Evolutionary conservation across 2,329 filamentous ascomycete genomes (phyloP), one percentile per base, ranked within the genome.

Genomic region (Drechslera avenae): DNA sequence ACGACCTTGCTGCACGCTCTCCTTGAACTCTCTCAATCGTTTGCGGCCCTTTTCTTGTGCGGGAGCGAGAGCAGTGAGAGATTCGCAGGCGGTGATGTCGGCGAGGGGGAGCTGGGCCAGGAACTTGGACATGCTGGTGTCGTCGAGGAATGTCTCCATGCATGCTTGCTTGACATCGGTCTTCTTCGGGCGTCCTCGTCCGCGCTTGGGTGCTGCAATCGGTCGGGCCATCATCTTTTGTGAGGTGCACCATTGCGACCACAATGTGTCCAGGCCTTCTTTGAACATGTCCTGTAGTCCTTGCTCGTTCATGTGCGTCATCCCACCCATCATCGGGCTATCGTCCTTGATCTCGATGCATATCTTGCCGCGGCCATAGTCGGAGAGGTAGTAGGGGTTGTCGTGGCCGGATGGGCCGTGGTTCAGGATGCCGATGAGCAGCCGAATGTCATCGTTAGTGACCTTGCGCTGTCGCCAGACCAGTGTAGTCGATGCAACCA

Each of bases 1-100:
- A 46, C 71, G 58, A 18, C 68, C 67, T 28, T 73, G 64, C 32
- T 67, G 62, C n/a, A 87, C 79, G 52, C 79, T 83, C 40, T 81
- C 79, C 71, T 87, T 89, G 60, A 92, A 78, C 41, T 88, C 85
- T 50, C 85, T 79, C n/a, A 92, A 78, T 6, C 86, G 82, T 52
- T 82, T 83, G 59, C 89, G 86, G 23, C 88, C 88, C 64, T 86
- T 89, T 40, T 81, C 79, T 21, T 87, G 77, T 5, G 87, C 60
- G 1, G 84, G 81, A 10, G 83, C 81, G 16, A 81, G 76, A 47
- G 82, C 83, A 21, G 74, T 68, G 10, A 82, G 67, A 0, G 82
- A 82, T 4, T 78, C 73, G 67, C 82, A 83, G 28, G 75, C 71
- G 7, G 76, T 76, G 59, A 88, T 77, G 3, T 79, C 66, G 7